These are phyloP conservation scores for Syzygium oleosum DNA, from an alignment of 345 rosid species.

Conservation along the genomic window DNA sequence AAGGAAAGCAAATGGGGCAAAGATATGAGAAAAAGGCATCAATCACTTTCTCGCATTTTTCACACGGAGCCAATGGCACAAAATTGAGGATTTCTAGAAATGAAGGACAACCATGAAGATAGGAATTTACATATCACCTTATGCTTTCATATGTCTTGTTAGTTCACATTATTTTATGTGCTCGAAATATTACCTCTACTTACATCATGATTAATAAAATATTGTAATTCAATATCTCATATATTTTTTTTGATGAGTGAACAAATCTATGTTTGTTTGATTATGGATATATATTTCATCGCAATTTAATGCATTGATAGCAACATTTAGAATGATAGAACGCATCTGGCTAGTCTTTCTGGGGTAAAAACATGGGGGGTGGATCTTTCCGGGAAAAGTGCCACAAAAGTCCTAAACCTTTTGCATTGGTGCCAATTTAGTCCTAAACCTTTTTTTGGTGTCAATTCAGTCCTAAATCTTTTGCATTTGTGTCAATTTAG, in stretches of 20 bases:
- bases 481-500: too few species aligned
- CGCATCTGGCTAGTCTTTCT: background rate
- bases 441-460: too few species aligned
- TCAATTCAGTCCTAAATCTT: too few species aligned
- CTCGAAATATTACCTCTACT: background rate
- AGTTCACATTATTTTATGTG: background rate
- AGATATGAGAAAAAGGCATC: background rate
- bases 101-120: background rate
- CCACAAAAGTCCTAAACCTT: too few species aligned
- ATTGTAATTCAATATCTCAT: background rate
- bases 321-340: background rate
- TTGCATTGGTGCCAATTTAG: too few species aligned
- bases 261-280: background rate
- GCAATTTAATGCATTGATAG: background rate
- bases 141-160: background rate
- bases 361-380: background rate
- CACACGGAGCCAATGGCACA: background rate
- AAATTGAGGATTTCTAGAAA: background rate
- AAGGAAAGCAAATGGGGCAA: background rate
- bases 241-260: background rate
- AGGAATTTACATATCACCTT: background rate
- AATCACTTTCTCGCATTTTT: background rate
- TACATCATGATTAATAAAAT: background rate
- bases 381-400: background rate
- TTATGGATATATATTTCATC: background rate